Percentiles rank a stretch among this genome's conserved stretches.
Conservation (phyloP, 148 eudicot species). For the Rheum nobile region DNA sequence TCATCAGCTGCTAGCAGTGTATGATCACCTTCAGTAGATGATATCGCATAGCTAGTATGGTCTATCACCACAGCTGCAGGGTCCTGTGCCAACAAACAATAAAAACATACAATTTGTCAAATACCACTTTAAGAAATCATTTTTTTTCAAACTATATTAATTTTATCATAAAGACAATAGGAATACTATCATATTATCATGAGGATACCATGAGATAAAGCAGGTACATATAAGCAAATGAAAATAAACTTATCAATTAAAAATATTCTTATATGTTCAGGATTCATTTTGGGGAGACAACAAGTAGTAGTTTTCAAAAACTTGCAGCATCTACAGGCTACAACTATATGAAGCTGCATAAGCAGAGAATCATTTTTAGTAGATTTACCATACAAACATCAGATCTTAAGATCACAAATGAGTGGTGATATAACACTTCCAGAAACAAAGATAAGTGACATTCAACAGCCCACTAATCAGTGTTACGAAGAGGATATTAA, state of each 20-base stretch:
- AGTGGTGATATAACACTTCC: neutral
- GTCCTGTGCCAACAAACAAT: constrained; percentile 26
- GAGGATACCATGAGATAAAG: neutral
- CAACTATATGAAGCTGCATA: neutral
- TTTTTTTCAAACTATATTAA: neutral
- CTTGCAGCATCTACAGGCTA: neutral
- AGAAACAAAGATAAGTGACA: neutral
- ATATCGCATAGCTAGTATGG: constrained; percentile 53
- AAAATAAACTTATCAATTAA: neutral
- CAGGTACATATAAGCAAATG: neutral
- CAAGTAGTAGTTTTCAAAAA: neutral
- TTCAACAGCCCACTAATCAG: neutral
- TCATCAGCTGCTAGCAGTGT: constrained; percentile 46
- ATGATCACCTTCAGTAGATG: constrained; percentile 53
- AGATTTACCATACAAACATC: neutral
- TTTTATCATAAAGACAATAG: neutral
- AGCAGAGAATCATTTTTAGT: neutral
- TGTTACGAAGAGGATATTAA: neutral
- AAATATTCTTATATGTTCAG: neutral
- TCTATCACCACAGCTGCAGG: constrained; percentile 51
- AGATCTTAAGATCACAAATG: neutral
- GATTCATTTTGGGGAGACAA: neutral
- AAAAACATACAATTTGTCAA: neutral
- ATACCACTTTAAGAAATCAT: neutral
- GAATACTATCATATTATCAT: neutral